These are phyloP conservation scores for Zasmidium citrigriseum DNA, from an alignment of 2,329 filamentous ascomycete species.

Conservation along the genomic window DNA sequence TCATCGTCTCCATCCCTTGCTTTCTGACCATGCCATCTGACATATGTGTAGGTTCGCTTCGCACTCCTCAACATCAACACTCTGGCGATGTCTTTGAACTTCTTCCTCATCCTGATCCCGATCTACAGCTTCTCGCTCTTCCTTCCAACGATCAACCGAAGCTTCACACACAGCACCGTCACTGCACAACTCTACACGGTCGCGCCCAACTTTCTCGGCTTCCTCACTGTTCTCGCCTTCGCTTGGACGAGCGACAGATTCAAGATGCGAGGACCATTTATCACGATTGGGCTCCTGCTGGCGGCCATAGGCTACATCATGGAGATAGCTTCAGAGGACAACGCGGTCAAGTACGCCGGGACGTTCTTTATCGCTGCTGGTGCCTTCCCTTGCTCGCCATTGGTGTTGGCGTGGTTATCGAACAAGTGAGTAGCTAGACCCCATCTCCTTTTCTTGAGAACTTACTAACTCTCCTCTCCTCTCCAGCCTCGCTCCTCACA, in stretches of 20 bases:
- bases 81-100: conserved; percentile 34
- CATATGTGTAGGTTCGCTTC: conserved; percentile 30
- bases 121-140: conserved; percentile 51
- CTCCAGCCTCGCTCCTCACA: conserved; percentile 41
- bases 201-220: conserved; percentile 39
- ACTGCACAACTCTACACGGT: conserved; percentile 43
- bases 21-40: not conserved
- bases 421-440: conserved; percentile 36
- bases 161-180: conserved; percentile 44
- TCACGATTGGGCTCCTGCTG: conserved; percentile 27
- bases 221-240: conserved; percentile 28
- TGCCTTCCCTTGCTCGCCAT: conserved; percentile 35
- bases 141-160: conserved; percentile 47
- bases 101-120: conserved; percentile 37
- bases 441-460: not conserved
- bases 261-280: conserved; percentile 37
- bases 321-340: conserved; percentile 34
- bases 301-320: conserved; percentile 44
- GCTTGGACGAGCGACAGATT: conserved; percentile 33
- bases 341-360: conserved; percentile 41
- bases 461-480: not conserved
- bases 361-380: conserved; percentile 42
- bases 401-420: conserved; percentile 41
- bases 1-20: too few species aligned
- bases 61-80: conserved; percentile 39